Conservation (phyloP, 1,284 basidiomycete species). For the Phaffia rhodozyma region DNA sequence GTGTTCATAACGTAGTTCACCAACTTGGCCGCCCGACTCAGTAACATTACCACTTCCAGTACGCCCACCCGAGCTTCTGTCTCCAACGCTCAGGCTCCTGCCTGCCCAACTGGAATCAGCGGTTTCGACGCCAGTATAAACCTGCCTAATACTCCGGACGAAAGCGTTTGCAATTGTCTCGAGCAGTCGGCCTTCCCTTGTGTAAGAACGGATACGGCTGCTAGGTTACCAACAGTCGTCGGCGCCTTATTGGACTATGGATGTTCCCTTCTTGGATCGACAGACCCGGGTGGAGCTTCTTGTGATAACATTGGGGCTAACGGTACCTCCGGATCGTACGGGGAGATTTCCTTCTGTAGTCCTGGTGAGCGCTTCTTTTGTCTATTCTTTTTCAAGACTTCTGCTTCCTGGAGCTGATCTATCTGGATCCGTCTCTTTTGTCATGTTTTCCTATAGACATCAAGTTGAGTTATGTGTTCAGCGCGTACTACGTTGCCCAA, state of each 20-base stretch:
- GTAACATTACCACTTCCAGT: conserved; percentile 48
- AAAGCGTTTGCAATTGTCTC: conserved; percentile 65
- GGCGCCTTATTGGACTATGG: conserved; percentile 54
- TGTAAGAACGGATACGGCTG: conserved; percentile 41
- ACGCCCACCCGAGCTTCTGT: conserved; percentile 48
- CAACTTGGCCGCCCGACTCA: conserved; percentile 52
- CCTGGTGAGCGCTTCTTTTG: conserved; percentile 30
- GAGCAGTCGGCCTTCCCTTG: conserved; percentile 53
- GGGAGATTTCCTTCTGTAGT: conserved; percentile 58
- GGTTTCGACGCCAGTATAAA: conserved; percentile 53
- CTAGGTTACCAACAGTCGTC: conserved; percentile 50
- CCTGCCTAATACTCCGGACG: conserved; percentile 72
- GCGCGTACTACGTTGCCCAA: conserved; percentile 57
- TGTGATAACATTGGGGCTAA: conserved; percentile 61
- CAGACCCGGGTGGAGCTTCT: conserved; percentile 41
- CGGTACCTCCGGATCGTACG: conserved; percentile 63
- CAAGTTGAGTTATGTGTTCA: conserved; percentile 74
- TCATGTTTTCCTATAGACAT: conserved; percentile 40
- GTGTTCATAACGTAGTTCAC: conserved; percentile 41
- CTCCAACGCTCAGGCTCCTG: conserved; percentile 45
- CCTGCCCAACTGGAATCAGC: conserved; percentile 52
- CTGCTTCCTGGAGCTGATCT: conserved; percentile 13
- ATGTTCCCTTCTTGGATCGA: conserved; percentile 54
- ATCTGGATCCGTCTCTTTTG: too few relatives aligned
- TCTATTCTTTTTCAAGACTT: conserved; percentile 8